phyloP scores from a whole-genome alignment of 2,329 filamentous ascomycete species.

The Xylariales sp. region DNA sequence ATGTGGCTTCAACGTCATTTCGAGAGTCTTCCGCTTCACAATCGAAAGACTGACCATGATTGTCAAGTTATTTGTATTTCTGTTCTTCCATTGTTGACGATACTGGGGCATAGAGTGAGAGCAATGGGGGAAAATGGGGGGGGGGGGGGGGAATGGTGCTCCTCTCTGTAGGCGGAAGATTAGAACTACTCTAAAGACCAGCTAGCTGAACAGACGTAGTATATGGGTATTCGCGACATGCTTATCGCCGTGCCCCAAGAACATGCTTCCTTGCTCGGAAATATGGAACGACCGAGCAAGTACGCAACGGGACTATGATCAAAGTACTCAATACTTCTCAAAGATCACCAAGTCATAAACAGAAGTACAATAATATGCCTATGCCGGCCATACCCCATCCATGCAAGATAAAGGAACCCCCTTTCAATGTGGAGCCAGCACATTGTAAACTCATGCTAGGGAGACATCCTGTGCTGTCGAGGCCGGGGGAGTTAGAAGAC shows the following conservation, averaged over 20 bases:
- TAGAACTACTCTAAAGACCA: neutral
- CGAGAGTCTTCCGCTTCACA: neutral
- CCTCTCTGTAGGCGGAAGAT: neutral
- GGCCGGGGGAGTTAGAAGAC: too few species aligned
- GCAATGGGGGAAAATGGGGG: too few species aligned
- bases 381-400: neutral
- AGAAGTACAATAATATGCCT: too few species aligned
- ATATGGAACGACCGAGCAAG: neutral
- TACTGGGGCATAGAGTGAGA: too few species aligned
- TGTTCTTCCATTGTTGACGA: neutral
- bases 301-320: neutral
- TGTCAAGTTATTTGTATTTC: neutral
- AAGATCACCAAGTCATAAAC: neutral
- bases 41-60: neutral
- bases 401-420: neutral
- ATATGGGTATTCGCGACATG: neutral
- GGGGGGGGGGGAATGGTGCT: neutral
- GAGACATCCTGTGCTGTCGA: neutral
- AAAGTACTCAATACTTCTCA: neutral
- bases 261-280: neutral
- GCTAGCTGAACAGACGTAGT: neutral
- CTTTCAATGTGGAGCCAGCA: neutral
- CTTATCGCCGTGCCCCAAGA: neutral
- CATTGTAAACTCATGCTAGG: neutral
- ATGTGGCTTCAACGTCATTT: neutral